Evolutionary conservation across 2,329 filamentous ascomycete genomes (phyloP).

Genomic region (Pseudogymnoascus sp.): DNA sequence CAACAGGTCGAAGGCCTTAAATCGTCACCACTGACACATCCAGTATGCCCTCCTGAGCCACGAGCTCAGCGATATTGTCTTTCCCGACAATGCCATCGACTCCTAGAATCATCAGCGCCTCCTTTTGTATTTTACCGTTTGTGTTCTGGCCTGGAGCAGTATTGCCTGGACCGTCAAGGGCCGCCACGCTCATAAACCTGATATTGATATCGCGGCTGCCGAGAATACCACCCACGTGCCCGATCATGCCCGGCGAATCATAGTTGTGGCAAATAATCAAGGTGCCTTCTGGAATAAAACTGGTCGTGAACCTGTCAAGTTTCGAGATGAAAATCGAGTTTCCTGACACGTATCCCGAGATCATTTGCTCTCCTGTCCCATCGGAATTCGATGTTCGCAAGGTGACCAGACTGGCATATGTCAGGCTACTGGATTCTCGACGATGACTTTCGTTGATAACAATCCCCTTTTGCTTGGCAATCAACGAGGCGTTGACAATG

Average conservation of each 20-base stretch:
- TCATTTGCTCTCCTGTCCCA: constrained; percentile 33
- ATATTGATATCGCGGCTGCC: constrained; percentile 71
- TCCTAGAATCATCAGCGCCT: constrained; percentile 77
- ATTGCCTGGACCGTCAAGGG: constrained; percentile 33
- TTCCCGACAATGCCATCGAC: constrained; percentile 60
- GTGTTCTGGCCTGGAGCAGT: constrained; percentile 29
- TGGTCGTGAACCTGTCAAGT: constrained; percentile 66
- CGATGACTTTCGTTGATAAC: constrained; percentile 68
- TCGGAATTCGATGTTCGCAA: constrained; percentile 43
- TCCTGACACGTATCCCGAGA: constrained; percentile 62
- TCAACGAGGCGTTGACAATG: constrained; percentile 72
- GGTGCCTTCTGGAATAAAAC: constrained; percentile 67
- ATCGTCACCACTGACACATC: constrained; percentile 46
- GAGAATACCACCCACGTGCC: constrained; percentile 65
- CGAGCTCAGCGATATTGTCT: constrained; percentile 46
- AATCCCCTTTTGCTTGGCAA: constrained; percentile 72
- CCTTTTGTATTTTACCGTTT: constrained; percentile 40
- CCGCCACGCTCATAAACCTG: constrained; percentile 69
- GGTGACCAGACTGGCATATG: constrained; percentile 66
- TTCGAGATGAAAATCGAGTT: constrained; percentile 63
- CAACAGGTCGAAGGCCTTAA: neutral
- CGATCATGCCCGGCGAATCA: constrained; percentile 76
- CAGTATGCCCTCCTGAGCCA: constrained; percentile 47
- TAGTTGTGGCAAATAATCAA: constrained; percentile 77
- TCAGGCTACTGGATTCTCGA: constrained; percentile 53